These are phyloP conservation scores for Pisolithus thermaeus DNA, from an alignment of 1,284 basidiomycete genomes.

Conservation along the genomic window DNA sequence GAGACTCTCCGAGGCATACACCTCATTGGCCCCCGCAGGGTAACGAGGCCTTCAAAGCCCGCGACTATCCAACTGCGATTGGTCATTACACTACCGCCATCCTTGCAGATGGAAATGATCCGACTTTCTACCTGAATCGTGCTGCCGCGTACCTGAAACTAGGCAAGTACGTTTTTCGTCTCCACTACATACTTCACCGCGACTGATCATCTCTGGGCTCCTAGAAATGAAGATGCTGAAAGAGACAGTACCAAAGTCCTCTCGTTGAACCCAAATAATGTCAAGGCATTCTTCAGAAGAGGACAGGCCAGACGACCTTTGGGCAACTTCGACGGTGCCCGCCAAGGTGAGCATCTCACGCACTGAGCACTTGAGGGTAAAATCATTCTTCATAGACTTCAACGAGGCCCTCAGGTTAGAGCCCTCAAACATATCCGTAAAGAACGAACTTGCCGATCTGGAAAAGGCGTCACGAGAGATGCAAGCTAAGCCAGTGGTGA, in stretches of 20 bases:
- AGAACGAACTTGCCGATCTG: slow-evolving; percentile 49
- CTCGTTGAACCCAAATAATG: slow-evolving; percentile 46
- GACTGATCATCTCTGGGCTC: slow-evolving; percentile 4
- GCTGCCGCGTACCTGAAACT: slow-evolving; percentile 81
- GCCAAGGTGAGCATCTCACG: slow-evolving; percentile 42
- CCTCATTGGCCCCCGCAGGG: slow-evolving; percentile 35
- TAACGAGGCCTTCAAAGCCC: slow-evolving; percentile 52
- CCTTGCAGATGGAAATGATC: slow-evolving; percentile 54
- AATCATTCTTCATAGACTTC: slow-evolving; percentile 42
- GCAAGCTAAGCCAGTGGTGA: slow-evolving; percentile 20
- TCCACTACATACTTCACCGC: not conserved
- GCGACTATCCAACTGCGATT: slow-evolving; percentile 46
- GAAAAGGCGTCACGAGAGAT: slow-evolving; percentile 31
- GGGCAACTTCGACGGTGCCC: slow-evolving; percentile 47
- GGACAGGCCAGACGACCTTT: slow-evolving; percentile 58
- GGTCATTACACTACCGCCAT: slow-evolving; percentile 73
- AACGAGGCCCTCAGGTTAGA: slow-evolving; percentile 49
- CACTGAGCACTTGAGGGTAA: slow-evolving; percentile 1
- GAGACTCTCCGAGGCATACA: not conserved
- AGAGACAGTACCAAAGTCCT: slow-evolving; percentile 63
- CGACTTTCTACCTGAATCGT: slow-evolving; percentile 70
- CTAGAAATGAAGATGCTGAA: slow-evolving; percentile 67
- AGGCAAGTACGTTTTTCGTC: slow-evolving; percentile 61
- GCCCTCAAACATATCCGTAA: slow-evolving; percentile 52
- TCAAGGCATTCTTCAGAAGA: slow-evolving; percentile 69